A percentile compares a stretch with the other conserved stretches of the same genome.
Evolutionary conservation across 2,329 filamentous ascomycete genomes (phyloP).

Genomic region (Pochonia chlamydosporia): DNA sequence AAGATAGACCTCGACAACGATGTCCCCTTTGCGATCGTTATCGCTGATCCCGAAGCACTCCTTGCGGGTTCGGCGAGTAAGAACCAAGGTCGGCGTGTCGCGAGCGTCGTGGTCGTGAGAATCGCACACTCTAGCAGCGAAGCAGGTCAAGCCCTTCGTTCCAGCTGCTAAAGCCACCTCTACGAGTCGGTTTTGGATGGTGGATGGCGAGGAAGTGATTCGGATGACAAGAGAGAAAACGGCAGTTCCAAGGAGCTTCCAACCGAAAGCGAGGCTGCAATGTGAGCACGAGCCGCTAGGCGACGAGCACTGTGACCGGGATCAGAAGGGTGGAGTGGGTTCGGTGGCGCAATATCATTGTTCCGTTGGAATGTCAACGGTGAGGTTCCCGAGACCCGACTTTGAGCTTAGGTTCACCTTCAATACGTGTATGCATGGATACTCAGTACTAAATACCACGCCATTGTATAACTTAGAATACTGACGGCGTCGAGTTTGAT

Average conservation of each 20-base stretch:
- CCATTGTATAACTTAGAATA: too few relatives aligned
- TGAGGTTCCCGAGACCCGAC: too few relatives aligned
- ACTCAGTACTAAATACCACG: too few relatives aligned
- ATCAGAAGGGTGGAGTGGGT: too few relatives aligned
- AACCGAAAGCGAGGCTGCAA: neutral
- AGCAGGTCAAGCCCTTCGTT: neutral
- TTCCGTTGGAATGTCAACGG: neutral
- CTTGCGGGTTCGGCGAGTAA: neutral
- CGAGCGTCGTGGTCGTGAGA: neutral
- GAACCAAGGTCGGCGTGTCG: neutral
- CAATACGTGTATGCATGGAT: too few relatives aligned
- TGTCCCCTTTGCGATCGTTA: neutral
- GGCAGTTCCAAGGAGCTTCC: neutral
- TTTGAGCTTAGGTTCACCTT: too few relatives aligned
- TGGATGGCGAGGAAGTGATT: neutral
- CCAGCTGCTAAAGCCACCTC: neutral
- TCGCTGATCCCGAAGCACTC: neutral
- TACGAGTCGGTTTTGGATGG: neutral
- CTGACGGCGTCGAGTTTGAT: too few relatives aligned
- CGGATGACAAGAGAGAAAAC: neutral
- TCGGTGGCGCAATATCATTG: neutral
- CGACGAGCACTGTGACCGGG: too few relatives aligned
- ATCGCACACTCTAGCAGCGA: neutral
- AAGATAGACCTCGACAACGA: slow-evolving; percentile 5
- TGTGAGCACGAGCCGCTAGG: neutral